phyloP scores from a whole-genome alignment of 441 rosid species.

The Eruca vesicaria region DNA sequence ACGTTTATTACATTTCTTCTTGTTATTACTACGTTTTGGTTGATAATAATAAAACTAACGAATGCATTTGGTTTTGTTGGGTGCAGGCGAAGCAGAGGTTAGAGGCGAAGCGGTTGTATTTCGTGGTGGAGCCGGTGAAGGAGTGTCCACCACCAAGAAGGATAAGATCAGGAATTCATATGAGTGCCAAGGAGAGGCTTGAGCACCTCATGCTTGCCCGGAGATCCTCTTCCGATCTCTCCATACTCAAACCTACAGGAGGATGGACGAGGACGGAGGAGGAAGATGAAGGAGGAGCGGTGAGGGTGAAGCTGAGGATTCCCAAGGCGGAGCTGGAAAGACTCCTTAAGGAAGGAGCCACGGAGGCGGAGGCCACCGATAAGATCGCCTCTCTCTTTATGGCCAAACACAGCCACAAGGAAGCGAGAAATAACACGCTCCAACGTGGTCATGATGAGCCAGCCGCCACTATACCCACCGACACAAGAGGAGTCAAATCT shows the following conservation, averaged over 20 bases:
- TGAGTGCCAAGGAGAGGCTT: conserved; percentile 86
- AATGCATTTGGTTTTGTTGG: not conserved
- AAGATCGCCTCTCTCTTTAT: conserved; percentile 43
- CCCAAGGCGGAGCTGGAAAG: conserved; percentile 68
- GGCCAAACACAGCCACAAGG: conserved; percentile 8
- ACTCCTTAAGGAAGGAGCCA: conserved; percentile 62
- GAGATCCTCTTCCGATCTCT: conserved; percentile 82
- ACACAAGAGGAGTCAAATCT: conserved; percentile 49
- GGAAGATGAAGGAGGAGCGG: conserved; percentile 13
- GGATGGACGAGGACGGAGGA: conserved; percentile 15
- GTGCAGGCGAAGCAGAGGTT: conserved; percentile 45
- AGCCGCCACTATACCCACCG: conserved; percentile 23
- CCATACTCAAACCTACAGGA: conserved; percentile 40
- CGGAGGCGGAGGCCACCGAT: conserved; percentile 60
- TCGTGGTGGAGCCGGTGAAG: conserved; percentile 59
- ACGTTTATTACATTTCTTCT: not conserved
- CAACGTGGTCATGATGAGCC: conserved; percentile 30
- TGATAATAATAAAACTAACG: not conserved
- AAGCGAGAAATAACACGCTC: conserved; percentile 2
- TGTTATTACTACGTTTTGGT: not conserved
- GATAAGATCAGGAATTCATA: conserved; percentile 72
- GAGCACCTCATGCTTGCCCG: conserved; percentile 76
- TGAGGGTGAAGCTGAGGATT: conserved; percentile 65
- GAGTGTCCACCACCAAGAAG: conserved; percentile 57
- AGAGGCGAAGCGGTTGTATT: conserved; percentile 72